Percentiles rank a stretch among this genome's conserved stretches.
Conservation (phyloP, 495 filamentous ascomycete genomes). For the Mycothermus thermophilus region DNA sequence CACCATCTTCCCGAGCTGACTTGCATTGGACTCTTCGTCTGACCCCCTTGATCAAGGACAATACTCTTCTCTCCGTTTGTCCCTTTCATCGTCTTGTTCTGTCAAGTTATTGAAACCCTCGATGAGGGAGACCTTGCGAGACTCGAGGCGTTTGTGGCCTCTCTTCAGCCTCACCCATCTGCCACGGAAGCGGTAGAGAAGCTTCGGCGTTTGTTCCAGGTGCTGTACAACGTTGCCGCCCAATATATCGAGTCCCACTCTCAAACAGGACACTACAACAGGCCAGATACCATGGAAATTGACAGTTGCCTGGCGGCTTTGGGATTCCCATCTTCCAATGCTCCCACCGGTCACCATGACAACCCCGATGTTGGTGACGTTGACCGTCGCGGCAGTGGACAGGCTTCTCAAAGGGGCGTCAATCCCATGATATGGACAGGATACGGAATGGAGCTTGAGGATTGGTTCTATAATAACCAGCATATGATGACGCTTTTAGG, state of each 20-base stretch:
- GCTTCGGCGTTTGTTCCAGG: constrained; percentile 45
- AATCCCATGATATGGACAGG: constrained; percentile 17
- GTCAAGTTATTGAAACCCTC: constrained; percentile 42
- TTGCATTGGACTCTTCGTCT: too few relatives aligned
- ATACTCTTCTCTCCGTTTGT: constrained; percentile 52
- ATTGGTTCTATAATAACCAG: constrained; percentile 44
- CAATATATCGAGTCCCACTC: constrained; percentile 37
- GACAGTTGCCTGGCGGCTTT: constrained; percentile 11
- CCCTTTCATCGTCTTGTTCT: constrained; percentile 56
- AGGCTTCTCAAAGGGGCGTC: constrained; percentile 3
- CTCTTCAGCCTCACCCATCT: constrained; percentile 33
- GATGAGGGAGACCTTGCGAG: constrained; percentile 32
- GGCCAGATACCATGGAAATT: constrained; percentile 1
- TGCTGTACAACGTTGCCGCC: constrained; percentile 43
- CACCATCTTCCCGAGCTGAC: not conserved
- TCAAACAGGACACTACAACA: not conserved
- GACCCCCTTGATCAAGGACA: constrained; percentile 28
- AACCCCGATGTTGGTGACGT: not conserved
- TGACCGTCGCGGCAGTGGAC: not conserved
- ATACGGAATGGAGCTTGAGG: constrained; percentile 38
- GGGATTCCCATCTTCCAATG: constrained; percentile 4
- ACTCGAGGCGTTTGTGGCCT: constrained; percentile 42
- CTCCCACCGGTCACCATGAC: constrained; percentile 3
- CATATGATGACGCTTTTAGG: not conserved
- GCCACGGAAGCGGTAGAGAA: constrained; percentile 42